Conservation (phyloP, 2,329 filamentous ascomycete genomes). For the Neonectria neomacrospora region DNA sequence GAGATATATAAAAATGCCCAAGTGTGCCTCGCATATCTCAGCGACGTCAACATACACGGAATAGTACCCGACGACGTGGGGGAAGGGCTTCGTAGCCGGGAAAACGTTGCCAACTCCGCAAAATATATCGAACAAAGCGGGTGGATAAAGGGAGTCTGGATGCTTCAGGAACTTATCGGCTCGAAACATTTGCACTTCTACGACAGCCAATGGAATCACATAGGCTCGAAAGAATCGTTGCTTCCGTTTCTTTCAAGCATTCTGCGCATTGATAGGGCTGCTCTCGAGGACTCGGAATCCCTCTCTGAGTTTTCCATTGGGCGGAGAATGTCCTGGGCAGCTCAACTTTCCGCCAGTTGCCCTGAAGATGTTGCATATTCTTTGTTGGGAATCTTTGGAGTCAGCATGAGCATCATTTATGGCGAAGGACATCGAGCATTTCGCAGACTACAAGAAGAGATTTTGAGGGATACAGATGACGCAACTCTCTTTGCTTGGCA, state of each 20-base stretch:
- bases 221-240: background rate
- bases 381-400: slow-evolving; percentile 45
- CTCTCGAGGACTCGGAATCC: background rate
- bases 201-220: background rate
- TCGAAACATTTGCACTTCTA: background rate
- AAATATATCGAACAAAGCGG: background rate
- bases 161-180: slow-evolving; percentile 2
- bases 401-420: slow-evolving; percentile 45
- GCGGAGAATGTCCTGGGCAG: slow-evolving; percentile 12
- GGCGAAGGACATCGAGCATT: slow-evolving; percentile 43
- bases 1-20: background rate
- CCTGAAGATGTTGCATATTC: slow-evolving; percentile 45
- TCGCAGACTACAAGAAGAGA: slow-evolving; percentile 40
- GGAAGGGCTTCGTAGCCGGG: background rate
- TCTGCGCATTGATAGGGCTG: background rate
- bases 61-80: background rate
- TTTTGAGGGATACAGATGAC: slow-evolving; percentile 13
- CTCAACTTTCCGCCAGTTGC: slow-evolving; percentile 20
- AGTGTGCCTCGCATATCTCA: background rate
- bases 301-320: background rate
- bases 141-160: background rate
- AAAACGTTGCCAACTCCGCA: background rate
- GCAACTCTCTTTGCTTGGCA: slow-evolving; percentile 9
- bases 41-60: background rate
- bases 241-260: background rate